Percentiles rank a stretch among this genome's conserved stretches.
Evolutionary conservation across 345 rosid genomes (phyloP).

Genomic region (Dovyalis caffra): DNA sequence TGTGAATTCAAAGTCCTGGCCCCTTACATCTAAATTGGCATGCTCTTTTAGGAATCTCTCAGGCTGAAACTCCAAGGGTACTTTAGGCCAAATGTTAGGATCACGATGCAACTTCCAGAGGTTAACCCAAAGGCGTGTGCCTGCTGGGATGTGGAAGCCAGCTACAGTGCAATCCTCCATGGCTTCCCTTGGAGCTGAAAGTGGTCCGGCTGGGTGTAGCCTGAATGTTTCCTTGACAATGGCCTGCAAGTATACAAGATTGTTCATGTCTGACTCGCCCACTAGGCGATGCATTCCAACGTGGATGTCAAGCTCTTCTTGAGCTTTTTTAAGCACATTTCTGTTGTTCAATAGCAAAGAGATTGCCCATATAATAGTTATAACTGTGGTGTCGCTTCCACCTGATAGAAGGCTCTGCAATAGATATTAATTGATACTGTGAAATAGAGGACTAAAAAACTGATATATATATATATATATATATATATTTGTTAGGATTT

Average conservation of each 20-base stretch:
- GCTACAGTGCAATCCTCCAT: slow-evolving; percentile 14
- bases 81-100: neutral
- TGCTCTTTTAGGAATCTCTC: neutral
- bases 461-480: too few relatives aligned
- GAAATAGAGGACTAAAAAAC: too few relatives aligned
- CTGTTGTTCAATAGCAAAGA: slow-evolving; percentile 11
- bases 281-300: slow-evolving; percentile 15
- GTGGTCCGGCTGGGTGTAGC: slow-evolving; percentile 10
- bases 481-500: too few relatives aligned
- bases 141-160: slow-evolving; percentile 11
- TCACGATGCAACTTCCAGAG: slow-evolving; percentile 14
- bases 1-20: neutral
- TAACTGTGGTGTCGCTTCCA: neutral
- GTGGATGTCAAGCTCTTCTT: slow-evolving; percentile 8
- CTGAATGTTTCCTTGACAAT: slow-evolving; percentile 24
- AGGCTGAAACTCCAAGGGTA: neutral
- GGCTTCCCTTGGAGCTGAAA: slow-evolving; percentile 13
- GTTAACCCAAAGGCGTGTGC: slow-evolving; percentile 16
- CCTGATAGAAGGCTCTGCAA: slow-evolving; percentile 14
- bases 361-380: slow-evolving; percentile 12
- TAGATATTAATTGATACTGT: neutral
- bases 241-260: slow-evolving; percentile 21
- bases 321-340: neutral
- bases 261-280: slow-evolving; percentile 5
- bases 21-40: neutral